phyloP scores from a whole-genome alignment of 2,329 filamentous ascomycete species.

The Dryadomyces sulphureus region DNA sequence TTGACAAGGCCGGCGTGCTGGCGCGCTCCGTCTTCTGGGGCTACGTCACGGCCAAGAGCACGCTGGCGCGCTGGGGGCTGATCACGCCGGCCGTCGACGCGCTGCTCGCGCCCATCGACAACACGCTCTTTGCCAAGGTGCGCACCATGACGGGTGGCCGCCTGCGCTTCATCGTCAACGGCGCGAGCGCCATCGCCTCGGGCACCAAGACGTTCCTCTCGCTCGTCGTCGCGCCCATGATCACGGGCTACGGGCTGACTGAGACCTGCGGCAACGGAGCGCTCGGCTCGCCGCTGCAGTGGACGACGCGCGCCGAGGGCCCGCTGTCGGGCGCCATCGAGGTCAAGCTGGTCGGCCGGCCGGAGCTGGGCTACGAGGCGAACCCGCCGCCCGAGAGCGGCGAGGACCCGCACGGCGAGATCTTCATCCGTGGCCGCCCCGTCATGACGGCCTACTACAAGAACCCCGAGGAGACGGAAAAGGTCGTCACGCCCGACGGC shows the following conservation, averaged over 20 bases:
- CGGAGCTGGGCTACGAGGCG: slow-evolving; percentile 73
- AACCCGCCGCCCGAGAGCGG: slow-evolving; percentile 57
- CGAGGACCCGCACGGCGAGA: slow-evolving; percentile 76
- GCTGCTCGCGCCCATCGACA: slow-evolving; percentile 64
- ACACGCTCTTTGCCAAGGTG: slow-evolving; percentile 80
- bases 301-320: slow-evolving; percentile 63
- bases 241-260: slow-evolving; percentile 84
- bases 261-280: slow-evolving; percentile 79
- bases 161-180: slow-evolving; percentile 84
- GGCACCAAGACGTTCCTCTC: slow-evolving; percentile 86
- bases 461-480: slow-evolving; percentile 71
- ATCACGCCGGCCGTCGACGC: slow-evolving; percentile 34
- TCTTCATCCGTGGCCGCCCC: slow-evolving; percentile 68
- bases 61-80: slow-evolving; percentile 42
- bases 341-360: slow-evolving; percentile 80
- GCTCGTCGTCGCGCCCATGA: slow-evolving; percentile 85
- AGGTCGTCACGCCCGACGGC: slow-evolving; percentile 64
- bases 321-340: slow-evolving; percentile 66
- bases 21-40: slow-evolving; percentile 66
- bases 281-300: slow-evolving; percentile 73
- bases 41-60: slow-evolving; percentile 43
- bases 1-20: slow-evolving; percentile 56
- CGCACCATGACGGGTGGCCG: slow-evolving; percentile 79
- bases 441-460: slow-evolving; percentile 71
- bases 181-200: slow-evolving; percentile 77